These are phyloP conservation scores for Aegilops speltoides DNA, from an alignment of 176 grass and related monocot genomes.

Conservation along the genomic window DNA sequence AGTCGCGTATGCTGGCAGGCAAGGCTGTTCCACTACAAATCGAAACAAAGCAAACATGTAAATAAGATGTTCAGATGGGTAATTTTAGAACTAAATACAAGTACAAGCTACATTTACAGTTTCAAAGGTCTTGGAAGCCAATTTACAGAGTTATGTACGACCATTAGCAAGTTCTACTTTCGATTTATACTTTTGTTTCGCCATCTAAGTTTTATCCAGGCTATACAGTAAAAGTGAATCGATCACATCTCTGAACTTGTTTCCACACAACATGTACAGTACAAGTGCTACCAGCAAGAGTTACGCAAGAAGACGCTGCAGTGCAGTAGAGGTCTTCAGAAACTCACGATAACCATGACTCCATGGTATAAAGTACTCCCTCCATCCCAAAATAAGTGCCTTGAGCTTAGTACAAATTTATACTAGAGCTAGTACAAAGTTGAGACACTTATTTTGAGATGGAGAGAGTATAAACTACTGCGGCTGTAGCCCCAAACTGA, in stretches of 20 bases:
- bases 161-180: neutral
- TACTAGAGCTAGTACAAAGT: too few species aligned
- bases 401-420: too few species aligned
- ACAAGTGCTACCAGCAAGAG: neutral
- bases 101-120: slow-evolving; percentile 14
- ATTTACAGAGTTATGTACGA: neutral
- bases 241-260: neutral
- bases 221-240: slow-evolving; percentile 13
- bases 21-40: neutral
- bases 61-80: neutral
- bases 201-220: slow-evolving; percentile 6
- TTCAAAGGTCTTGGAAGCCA: neutral
- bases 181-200: neutral
- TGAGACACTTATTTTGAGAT: too few species aligned
- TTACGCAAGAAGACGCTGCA: slow-evolving; percentile 78
- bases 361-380: slow-evolving; percentile 6
- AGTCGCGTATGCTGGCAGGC: neutral
- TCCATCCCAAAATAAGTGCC: too few species aligned
- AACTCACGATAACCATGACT: slow-evolving; percentile 62
- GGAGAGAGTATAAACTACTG: slow-evolving; percentile 70
- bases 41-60: neutral
- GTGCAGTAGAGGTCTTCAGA: slow-evolving; percentile 43
- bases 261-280: neutral
- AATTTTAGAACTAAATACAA: neutral
- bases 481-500: slow-evolving; percentile 57